Evolutionary conservation across 2,329 filamentous ascomycete species (phyloP), one percentile per base, ranked within the genome.

Genomic region (Cercospora beticola): DNA sequence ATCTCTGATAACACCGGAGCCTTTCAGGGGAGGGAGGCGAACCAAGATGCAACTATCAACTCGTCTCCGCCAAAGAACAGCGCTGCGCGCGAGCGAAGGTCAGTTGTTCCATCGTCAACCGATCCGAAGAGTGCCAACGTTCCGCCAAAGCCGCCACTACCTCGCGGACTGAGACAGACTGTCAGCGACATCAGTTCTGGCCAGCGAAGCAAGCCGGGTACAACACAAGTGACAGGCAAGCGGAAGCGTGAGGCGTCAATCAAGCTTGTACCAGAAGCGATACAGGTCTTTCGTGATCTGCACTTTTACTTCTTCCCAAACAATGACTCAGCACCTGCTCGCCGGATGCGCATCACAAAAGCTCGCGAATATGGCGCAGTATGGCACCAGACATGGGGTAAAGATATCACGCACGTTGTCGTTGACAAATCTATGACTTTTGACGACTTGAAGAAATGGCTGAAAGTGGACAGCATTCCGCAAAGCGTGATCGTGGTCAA

Each of bases 291-390:
- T 62, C 69, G 70, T 9, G 71, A 66, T 21, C 66, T 78, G 2
- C 74, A 75, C 59, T 78, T 80, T 67, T 79, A 88, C 80, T 97
- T 95, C 77, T 87, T 97, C 5, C 94, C 93, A 0, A 91, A 95
- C 72, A 88, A 93, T 71, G 90, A 94, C 71, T 85, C 91, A 58
- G 87, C 89, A 33, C 86, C 86, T 10, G 83, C 86, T 7, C 87
- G 94, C 46, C 87, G 87, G 65, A 79, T 89, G 67, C 89, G 92
- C 4, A 97, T 97, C 63, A 86, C 86, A 31, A 93, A 90, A 77
- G 89, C 91, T 0, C 85, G 88, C 62, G 89, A 93, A 74, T 89
- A 89, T 77, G 94, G 94, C 54, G 94, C 90, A 1, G 81, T 78
- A 0, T 95, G 93, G 89, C 86, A 88, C 30, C 85, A 84, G 62